These are phyloP conservation scores for Tylopilus felleus DNA, from an alignment of 768 basidiomycete species.

Conservation along the genomic window DNA sequence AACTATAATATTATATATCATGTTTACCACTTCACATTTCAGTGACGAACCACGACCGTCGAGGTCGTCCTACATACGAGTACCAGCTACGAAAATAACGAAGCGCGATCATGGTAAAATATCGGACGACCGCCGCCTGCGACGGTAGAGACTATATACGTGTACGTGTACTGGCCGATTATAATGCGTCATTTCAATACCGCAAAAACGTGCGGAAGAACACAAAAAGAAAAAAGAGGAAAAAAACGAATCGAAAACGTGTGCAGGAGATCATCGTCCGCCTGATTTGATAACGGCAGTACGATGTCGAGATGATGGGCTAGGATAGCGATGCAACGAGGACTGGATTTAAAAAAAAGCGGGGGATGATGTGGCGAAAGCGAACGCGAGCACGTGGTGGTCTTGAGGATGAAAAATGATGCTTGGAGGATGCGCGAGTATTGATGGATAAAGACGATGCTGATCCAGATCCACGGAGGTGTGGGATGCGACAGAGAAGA, in stretches of 20 bases:
- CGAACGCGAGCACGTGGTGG: conserved; percentile 3
- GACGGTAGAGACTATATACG: conserved; percentile 29
- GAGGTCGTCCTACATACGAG: conserved; percentile 9
- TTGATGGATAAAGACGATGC: conserved; percentile 11
- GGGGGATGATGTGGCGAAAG: conserved; percentile 7
- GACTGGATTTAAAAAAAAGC: not conserved
- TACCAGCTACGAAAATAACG: conserved; percentile 13
- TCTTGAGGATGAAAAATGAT: not conserved
- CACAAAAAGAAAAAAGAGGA: not conserved
- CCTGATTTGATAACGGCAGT: conserved; percentile 7
- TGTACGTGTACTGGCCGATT: conserved; percentile 23
- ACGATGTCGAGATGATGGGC: conserved; percentile 13
- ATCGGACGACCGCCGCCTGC: conserved; percentile 11
- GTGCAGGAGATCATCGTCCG: conserved; percentile 9
- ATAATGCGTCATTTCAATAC: conserved; percentile 27
- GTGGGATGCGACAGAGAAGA: not conserved
- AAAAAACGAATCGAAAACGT: conserved; percentile 1
- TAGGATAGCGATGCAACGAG: conserved; percentile 19
- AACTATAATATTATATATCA: conserved; percentile 1
- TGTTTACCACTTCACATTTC: conserved; percentile 11
- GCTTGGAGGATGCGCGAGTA: conserved; percentile 11
- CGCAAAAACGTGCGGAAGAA: conserved; percentile 3
- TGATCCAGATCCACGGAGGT: conserved; percentile 5
- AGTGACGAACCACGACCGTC: conserved; percentile 15
- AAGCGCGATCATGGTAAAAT: conserved; percentile 12